Base-by-base conservation (phyloP, 1,284 basidiomycete genomes). In the Sanghuangporus weigelae region DNA sequence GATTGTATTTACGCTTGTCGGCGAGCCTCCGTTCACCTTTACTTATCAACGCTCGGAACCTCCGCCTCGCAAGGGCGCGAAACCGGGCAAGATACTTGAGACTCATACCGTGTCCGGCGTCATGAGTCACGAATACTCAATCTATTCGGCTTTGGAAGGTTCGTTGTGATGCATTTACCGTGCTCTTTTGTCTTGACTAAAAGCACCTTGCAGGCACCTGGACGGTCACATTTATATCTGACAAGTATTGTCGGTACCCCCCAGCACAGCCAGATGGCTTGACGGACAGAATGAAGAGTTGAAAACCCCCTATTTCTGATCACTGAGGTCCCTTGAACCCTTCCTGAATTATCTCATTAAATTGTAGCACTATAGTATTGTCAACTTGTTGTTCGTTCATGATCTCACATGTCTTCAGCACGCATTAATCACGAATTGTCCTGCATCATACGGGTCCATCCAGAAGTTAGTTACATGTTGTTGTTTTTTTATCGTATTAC, bases 11-110 rank as follows among this genome's bases (percentile, higher is more conserved):
- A 86, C 84, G 10, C 84, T 99, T 65, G 81, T 87, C 53, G 96
- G 96, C 61, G 91, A 92, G 69, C 90, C 96, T 42, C 96, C 96
- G 0, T 99, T 97, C 77, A 91, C 95, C 1, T 98, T 99, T 76
- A 94, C 93, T 0, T 95, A 95, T 73, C 93, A 95, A 73, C 84
- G 93, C 53, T 83, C 90, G 2, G 90, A 92, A 73, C 79, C 61
- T 38, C 84, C 31, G 82, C 76, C 69, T 72, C 77, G 7, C 84
- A 90, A 87, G 73, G 84, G 84, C 50, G 81, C 82, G 38, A 85
- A 82, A 68, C 77, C 82, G 46, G 85, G 84, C 60, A 90, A 87
- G 71, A 86, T 95, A 19, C 81, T 95, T 11, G 94, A 96, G 72
- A 95, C 93, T 23, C 93, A 93, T 70, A 94, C 91, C 0, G 87